Evolutionary conservation across 2,329 filamentous ascomycete species (phyloP), one percentile per base, ranked within the genome.

Genomic region (Exophiala sideris): DNA sequence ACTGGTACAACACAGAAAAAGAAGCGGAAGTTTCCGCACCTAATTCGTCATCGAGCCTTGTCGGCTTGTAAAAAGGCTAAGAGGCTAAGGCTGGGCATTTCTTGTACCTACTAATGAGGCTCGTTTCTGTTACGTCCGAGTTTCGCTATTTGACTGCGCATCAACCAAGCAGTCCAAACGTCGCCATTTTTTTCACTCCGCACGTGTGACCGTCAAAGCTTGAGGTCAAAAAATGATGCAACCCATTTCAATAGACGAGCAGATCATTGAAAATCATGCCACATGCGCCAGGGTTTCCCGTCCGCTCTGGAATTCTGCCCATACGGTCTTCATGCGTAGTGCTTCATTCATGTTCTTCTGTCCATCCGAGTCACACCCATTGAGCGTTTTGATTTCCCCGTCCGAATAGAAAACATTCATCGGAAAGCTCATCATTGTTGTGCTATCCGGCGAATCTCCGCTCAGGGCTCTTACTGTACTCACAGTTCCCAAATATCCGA

Each of bases 101-200:
- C 10, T 29, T 41, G 10, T 46, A 38, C 20, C 50, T 45, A 18
- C 44, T 45, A 39, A 59, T 47, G 57, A 59, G 39, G 48, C 53
- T 20, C 47, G 44, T 57, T 59, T 59, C 57, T 59, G 32, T 59
- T 59, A 59, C 57, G 57, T 57, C 50, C 52, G 42, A 39, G 32
- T 57, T 56, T 57, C 11, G 24, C 21, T 44, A 29, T 29, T 29
- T 29, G 24, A 29, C 24, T 29, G 24, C 24, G 24, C 24, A 29
- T 29, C 24, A 29, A 29, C 24, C 24, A 29, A 29, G 5, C 5
- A 29, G 24, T 29, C 24, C 24, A 29, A 29, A 29, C 24, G 24
- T 29, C 24, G 24, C 24, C 24, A 29, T 1, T 36, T 46, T 54
- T 59, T 54, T 56, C 57, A 45, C 51, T 53, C 53, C 42, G 57